phyloP scores from a whole-genome alignment of 2,329 filamentous ascomycete species.

The Talaromyces atroroseus region DNA sequence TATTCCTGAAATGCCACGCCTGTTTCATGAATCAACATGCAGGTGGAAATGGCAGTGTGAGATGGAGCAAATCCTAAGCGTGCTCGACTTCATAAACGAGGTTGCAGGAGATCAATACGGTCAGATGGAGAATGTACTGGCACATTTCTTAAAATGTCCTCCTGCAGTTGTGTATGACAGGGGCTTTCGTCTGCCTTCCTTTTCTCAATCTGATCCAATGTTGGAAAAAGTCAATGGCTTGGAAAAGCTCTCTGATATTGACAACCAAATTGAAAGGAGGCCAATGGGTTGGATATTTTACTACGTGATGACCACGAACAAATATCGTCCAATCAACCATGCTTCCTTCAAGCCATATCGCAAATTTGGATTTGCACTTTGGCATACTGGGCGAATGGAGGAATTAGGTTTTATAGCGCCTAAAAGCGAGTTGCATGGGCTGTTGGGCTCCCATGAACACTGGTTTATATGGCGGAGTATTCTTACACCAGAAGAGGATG shows the following conservation, averaged over 20 bases:
- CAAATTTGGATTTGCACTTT: constrained; percentile 2
- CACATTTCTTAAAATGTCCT: not conserved
- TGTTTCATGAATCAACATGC: not conserved
- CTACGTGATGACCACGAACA: not conserved
- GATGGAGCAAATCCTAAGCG: not conserved
- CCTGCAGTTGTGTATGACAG: not conserved
- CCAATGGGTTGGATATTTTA: not conserved
- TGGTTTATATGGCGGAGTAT: constrained; percentile 6
- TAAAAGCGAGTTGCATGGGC: not conserved
- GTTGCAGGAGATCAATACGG: not conserved
- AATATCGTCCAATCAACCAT: not conserved
- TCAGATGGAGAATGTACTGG: not conserved
- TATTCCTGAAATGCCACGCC: not conserved
- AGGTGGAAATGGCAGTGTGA: not conserved
- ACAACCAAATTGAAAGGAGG: not conserved
- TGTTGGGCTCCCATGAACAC: not conserved
- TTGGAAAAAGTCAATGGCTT: not conserved
- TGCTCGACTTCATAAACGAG: not conserved
- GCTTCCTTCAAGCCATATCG: constrained; percentile 2
- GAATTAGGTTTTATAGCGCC: not conserved
- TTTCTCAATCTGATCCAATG: not conserved
- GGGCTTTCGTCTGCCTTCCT: not conserved
- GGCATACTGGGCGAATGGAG: not conserved
- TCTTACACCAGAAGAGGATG: constrained; percentile 7
- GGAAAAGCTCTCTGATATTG: not conserved